Conservation (phyloP, 2,329 filamentous ascomycete species). For the Delphinella strobiligena region DNA sequence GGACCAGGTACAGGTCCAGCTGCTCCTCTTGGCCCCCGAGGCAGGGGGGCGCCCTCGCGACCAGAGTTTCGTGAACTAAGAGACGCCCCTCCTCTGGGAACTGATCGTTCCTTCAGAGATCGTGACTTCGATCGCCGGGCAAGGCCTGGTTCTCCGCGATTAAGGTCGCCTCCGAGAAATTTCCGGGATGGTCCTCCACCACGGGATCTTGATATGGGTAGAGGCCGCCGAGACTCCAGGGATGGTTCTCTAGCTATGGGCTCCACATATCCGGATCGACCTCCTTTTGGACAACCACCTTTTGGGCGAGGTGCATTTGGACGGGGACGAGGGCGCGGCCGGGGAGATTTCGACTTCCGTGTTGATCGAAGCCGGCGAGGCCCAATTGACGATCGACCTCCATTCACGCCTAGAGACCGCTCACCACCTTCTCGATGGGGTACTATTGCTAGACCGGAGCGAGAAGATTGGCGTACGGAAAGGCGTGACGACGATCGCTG, state of each 20-base stretch:
- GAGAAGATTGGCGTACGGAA: slow-evolving; percentile 32
- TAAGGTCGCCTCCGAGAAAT: slow-evolving; percentile 50
- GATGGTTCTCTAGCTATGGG: slow-evolving; percentile 63
- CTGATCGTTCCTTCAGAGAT: slow-evolving; percentile 46
- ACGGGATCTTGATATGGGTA: slow-evolving; percentile 53
- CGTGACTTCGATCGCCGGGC: slow-evolving; percentile 42
- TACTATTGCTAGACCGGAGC: slow-evolving; percentile 26
- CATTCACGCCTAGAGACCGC: slow-evolving; percentile 43
- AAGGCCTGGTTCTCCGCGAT: slow-evolving; percentile 49
- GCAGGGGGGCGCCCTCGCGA: slow-evolving; percentile 44
- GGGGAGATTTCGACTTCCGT: slow-evolving; percentile 39
- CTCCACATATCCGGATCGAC: slow-evolving; percentile 57
- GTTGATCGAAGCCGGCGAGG: slow-evolving; percentile 39
- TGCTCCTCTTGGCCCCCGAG: slow-evolving; percentile 41
- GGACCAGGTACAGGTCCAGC: slow-evolving; percentile 16
- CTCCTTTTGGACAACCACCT: slow-evolving; percentile 43
- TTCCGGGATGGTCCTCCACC: slow-evolving; percentile 50
- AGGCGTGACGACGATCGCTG: slow-evolving; percentile 31
- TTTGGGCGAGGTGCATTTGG: slow-evolving; percentile 42
- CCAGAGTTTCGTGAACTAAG: slow-evolving; percentile 51
- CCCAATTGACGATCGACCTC: slow-evolving; percentile 37
- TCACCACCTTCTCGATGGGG: slow-evolving; percentile 40
- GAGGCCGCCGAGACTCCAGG: slow-evolving; percentile 55
- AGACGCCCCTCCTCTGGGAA: slow-evolving; percentile 45
- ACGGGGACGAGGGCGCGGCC: slow-evolving; percentile 41